These are phyloP conservation scores for Adansonia grandidieri DNA, from an alignment of 441 rosid species.

Conservation along the genomic window DNA sequence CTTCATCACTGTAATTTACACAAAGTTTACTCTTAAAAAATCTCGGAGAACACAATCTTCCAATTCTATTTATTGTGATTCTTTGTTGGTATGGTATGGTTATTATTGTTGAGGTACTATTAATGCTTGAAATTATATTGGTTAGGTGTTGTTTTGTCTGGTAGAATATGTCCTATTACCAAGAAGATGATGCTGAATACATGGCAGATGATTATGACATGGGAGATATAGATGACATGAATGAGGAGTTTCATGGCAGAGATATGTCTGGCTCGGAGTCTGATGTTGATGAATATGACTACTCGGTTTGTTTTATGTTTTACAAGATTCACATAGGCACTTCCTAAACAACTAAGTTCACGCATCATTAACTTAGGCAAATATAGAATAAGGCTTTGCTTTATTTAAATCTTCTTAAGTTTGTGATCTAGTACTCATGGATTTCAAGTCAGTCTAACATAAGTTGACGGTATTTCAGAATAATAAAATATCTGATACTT, in stretches of 20 bases:
- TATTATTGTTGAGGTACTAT: not conserved
- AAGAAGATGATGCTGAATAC: conserved; percentile 59
- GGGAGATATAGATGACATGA: conserved; percentile 67
- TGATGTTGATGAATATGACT: conserved; percentile 63
- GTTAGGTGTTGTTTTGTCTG: conserved; percentile 23
- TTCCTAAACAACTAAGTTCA: not conserved
- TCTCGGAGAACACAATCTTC: not conserved
- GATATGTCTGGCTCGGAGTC: conserved; percentile 64
- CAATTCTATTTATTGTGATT: not conserved
- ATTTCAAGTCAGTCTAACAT: conserved; percentile 2
- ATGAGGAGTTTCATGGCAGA: conserved; percentile 52
- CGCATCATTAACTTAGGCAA: not conserved
- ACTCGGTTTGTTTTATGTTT: conserved; percentile 47
- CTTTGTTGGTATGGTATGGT: conserved; percentile 7
- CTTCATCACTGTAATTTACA: not conserved
- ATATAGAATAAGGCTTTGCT: conserved; percentile 19
- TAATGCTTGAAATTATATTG: conserved; percentile 15
- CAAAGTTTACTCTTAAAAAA: not conserved
- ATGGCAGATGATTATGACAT: conserved; percentile 64
- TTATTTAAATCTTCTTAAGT: not conserved
- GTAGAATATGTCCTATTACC: conserved; percentile 54
- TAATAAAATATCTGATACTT: conserved; percentile 61
- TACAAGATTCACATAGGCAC: not conserved
- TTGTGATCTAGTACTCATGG: not conserved
- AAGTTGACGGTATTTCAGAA: conserved; percentile 44